A percentile compares a stretch with the other conserved stretches of the same genome.
Conservation (phyloP, 495 filamentous ascomycete genomes). For the Glutinoglossum americanum region DNA sequence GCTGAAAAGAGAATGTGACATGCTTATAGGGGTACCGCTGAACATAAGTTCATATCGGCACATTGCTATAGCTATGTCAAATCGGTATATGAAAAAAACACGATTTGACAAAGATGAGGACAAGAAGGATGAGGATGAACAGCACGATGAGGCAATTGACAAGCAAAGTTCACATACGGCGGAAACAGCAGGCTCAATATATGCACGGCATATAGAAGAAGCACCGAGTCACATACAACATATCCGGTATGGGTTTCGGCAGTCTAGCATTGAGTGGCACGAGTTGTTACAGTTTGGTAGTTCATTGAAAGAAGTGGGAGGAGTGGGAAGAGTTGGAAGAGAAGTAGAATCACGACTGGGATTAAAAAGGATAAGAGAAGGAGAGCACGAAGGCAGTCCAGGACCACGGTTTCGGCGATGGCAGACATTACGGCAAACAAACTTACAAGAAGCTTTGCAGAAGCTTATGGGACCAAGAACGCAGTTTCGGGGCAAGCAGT, state of each 20-base stretch:
- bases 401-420: background rate
- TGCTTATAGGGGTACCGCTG: too few species aligned
- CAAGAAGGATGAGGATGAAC: too few species aligned
- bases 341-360: background rate
- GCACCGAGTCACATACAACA: background rate
- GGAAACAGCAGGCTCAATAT: background rate
- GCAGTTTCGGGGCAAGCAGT: background rate
- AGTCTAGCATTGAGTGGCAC: background rate
- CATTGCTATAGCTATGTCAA: too few species aligned
- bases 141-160: too few species aligned
- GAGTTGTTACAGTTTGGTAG: background rate
- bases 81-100: too few species aligned
- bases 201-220: background rate
- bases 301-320: background rate
- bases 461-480: background rate
- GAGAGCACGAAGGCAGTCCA: background rate
- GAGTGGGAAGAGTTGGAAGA: too few species aligned
- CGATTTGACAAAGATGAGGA: too few species aligned
- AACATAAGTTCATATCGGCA: too few species aligned
- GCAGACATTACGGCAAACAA: background rate
- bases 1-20: too few species aligned
- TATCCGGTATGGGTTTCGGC: background rate
- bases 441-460: background rate
- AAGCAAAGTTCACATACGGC: background rate
- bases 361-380: background rate